Conservation (phyloP, 2,329 filamentous ascomycete species). For the Colletotrichum liriopes region DNA sequence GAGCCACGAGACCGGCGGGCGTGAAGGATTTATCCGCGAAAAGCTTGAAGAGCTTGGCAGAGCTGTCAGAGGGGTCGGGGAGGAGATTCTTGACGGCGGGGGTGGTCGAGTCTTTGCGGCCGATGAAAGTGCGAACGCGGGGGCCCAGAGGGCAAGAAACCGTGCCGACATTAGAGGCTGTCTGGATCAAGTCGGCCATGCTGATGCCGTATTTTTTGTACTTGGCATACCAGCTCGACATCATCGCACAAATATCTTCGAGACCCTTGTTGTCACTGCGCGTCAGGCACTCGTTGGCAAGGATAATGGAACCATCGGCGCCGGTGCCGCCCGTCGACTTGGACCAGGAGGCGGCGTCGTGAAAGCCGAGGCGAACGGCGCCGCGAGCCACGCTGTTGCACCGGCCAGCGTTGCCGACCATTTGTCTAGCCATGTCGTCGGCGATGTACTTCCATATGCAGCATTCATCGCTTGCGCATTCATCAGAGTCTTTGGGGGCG, state of each 20-base stretch:
- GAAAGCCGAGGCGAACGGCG: constrained; percentile 64
- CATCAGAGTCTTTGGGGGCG: constrained; percentile 44
- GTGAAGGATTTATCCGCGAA: constrained; percentile 70
- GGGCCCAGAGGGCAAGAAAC: constrained; percentile 63
- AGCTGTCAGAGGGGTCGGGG: constrained; percentile 59
- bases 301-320: constrained; percentile 63
- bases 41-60: constrained; percentile 63
- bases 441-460: constrained; percentile 63
- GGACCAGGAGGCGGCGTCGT: constrained; percentile 64
- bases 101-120: constrained; percentile 62
- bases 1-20: constrained; percentile 65
- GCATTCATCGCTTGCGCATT: constrained; percentile 58
- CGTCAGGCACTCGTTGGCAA: constrained; percentile 56
- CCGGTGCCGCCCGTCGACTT: constrained; percentile 57
- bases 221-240: constrained; percentile 58
- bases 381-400: constrained; percentile 62
- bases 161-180: constrained; percentile 66
- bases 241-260: constrained; percentile 57
- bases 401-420: constrained; percentile 55
- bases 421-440: constrained; percentile 55
- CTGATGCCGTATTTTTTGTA: constrained; percentile 60
- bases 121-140: constrained; percentile 65
- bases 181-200: constrained; percentile 70
- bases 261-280: constrained; percentile 64
- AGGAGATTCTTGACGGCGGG: constrained; percentile 59